Evolutionary conservation across 129 eudicot genomes (phyloP).

Genomic region (Apium graveolens): DNA sequence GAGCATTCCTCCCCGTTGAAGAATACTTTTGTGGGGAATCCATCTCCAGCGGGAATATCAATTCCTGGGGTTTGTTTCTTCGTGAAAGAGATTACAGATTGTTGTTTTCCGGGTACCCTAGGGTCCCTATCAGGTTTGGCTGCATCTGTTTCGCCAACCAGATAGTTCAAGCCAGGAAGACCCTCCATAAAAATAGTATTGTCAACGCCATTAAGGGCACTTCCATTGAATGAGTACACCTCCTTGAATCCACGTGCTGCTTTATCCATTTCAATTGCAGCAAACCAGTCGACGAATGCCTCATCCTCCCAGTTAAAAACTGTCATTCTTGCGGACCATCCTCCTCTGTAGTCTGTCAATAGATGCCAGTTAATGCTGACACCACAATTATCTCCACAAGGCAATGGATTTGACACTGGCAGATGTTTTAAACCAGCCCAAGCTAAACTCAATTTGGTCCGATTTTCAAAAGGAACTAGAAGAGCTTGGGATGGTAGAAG

Average conservation of each 20-base stretch:
- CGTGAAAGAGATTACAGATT: slow-evolving; percentile 79
- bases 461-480: slow-evolving; percentile 76
- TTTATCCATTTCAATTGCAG: slow-evolving; percentile 61
- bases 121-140: slow-evolving; percentile 45
- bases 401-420: slow-evolving; percentile 55
- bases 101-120: slow-evolving; percentile 84
- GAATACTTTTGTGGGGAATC: slow-evolving; percentile 68
- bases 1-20: slow-evolving; percentile 94
- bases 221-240: slow-evolving; percentile 77
- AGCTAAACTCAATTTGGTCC: slow-evolving; percentile 46
- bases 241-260: slow-evolving; percentile 63
- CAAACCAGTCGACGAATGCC: slow-evolving; percentile 76
- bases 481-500: slow-evolving; percentile 83
- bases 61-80: slow-evolving; percentile 61
- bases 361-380: slow-evolving; percentile 94
- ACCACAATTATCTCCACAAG: slow-evolving; percentile 85
- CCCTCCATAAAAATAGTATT: slow-evolving; percentile 91
- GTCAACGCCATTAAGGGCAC: slow-evolving; percentile 29
- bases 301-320: slow-evolving; percentile 81
- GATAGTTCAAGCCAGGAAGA: slow-evolving; percentile 62
- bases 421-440: slow-evolving; percentile 72
- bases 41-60: slow-evolving; percentile 54
- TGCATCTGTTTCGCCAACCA: slow-evolving; percentile 66
- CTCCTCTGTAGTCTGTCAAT: slow-evolving; percentile 64
- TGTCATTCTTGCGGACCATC: slow-evolving; percentile 92